Conservation (phyloP, 176 grass and related monocot genomes). For the Carex scoparia region DNA sequence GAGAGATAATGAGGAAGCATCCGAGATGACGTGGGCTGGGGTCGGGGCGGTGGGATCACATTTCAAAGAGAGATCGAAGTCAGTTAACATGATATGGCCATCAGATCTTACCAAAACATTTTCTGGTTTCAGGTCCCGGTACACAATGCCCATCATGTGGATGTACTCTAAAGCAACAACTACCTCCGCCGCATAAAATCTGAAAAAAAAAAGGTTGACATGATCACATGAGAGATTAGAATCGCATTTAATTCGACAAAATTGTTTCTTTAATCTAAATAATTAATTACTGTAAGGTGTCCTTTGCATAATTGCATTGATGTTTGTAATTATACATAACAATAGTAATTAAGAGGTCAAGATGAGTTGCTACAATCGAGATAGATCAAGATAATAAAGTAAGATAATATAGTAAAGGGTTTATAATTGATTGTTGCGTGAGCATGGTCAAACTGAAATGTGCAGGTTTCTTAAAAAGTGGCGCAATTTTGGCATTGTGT, state of each 20-base stretch:
- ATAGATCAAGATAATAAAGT: not conserved
- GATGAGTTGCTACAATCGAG: not conserved
- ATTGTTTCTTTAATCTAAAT: not conserved
- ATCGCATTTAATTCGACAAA: not conserved
- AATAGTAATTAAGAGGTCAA: not conserved
- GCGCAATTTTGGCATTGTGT: not conserved
- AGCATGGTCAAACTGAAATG: slow-evolving; percentile 11
- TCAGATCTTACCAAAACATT: slow-evolving; percentile 87
- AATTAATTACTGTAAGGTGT: not conserved
- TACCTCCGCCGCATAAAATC: slow-evolving; percentile 96
- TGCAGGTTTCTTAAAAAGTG: slow-evolving; percentile 4
- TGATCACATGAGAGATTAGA: not conserved
- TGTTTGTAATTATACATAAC: not conserved
- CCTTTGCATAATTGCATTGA: not conserved
- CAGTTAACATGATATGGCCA: slow-evolving; percentile 99
- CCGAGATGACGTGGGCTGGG: slow-evolving; percentile 79
- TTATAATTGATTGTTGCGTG: not conserved
- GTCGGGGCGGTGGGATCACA: slow-evolving; percentile 65
- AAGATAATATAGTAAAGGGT: slow-evolving; percentile 1
- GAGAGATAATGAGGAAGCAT: slow-evolving; percentile 35
- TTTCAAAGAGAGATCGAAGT: slow-evolving; percentile 97
- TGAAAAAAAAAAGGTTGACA: slow-evolving; percentile 10
- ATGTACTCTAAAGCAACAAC: slow-evolving; percentile 88
- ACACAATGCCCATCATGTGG: slow-evolving; percentile 98
- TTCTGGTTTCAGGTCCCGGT: slow-evolving; percentile 96